phyloP scores from a whole-genome alignment of 2,329 filamentous ascomycete genomes.

The Alternaria panax region DNA sequence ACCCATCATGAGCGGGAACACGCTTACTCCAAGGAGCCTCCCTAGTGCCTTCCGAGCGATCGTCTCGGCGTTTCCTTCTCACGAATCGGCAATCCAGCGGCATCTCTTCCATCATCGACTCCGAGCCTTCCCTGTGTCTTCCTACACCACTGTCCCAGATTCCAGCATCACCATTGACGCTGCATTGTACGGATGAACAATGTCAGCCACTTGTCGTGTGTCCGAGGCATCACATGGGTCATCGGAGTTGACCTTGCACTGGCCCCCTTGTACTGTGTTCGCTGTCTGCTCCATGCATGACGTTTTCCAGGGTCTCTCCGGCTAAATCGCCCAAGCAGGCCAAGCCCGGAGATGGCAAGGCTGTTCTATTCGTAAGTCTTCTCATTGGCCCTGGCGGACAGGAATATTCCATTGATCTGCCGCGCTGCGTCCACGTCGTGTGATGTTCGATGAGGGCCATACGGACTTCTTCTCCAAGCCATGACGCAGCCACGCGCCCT shows the following conservation, averaged over 20 bases:
- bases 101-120: conserved; percentile 26
- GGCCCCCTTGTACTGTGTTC: not conserved
- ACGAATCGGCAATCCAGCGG: conserved; percentile 34
- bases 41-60: conserved; percentile 38
- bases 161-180: not conserved
- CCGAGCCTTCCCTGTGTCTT: conserved; percentile 16
- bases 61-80: conserved; percentile 32
- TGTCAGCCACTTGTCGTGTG: not conserved
- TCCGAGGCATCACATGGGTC: not conserved
- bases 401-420: conserved; percentile 29
- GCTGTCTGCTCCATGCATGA: conserved; percentile 1
- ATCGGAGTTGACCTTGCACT: not conserved
- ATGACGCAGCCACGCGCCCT: conserved; percentile 26
- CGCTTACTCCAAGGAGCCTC: conserved; percentile 31
- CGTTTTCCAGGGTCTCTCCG: conserved; percentile 19
- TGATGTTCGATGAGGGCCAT: conserved; percentile 9
- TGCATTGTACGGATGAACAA: not conserved
- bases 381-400: conserved; percentile 24
- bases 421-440: conserved; percentile 12
- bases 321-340: conserved; percentile 26
- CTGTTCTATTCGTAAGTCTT: conserved; percentile 4
- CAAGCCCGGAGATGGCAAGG: conserved; percentile 19
- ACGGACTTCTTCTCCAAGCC: conserved; percentile 12
- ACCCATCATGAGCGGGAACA: conserved; percentile 35
- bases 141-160: not conserved